Base-by-base conservation (phyloP, 2,329 filamentous ascomycete species). In the Nigrospora osmanthi region DNA sequence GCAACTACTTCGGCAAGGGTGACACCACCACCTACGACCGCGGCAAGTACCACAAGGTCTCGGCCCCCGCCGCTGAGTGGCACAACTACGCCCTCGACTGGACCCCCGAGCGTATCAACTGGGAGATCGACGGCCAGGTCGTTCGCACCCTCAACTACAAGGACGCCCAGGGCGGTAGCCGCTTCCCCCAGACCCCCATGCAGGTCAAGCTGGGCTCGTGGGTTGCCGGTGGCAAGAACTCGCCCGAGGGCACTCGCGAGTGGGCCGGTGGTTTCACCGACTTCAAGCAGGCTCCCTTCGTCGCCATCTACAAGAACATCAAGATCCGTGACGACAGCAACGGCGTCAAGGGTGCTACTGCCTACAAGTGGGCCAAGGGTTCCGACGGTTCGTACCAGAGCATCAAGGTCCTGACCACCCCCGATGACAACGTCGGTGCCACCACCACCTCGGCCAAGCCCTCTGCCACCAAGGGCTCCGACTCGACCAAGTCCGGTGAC, bases 151-250 rank as follows among this genome's bases (percentile, higher is more conserved):
- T 89, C 43, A 71, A 67, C 47, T 76, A 75, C 53, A 67, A 64
- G 14, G 76, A 85, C 42, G 83, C 81, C 43, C 60, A 77, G 56
- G 68, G 69, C 42, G 80, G 76, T 40, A 62, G 67, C 46, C 73
- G 75, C 52, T 87, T 78, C 69, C 85, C 85, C 39, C 84, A 88
- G 70, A 86, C 83, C 11, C 85, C 85, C 41, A 83, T 84, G 78
- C 78, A 82, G 62, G 61, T 88, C 57, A 83, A 81, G 64, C 64
- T 88, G 38, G 85, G 85, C 51, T 76, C 78, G 53, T 87, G 83
- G 82, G 76, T 80, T 40, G 79, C 71, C 43, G 78, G 79, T 45
- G 67, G 75, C 55, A 64, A 68, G 47, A 62, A 68, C 51, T 85
- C 87, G 54, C 60, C 78, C 33, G 62, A 76, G 47, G 88, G 88